These are phyloP conservation scores for Diaporthe eres DNA, from an alignment of 2,329 filamentous ascomycete species.

Conservation along the genomic window DNA sequence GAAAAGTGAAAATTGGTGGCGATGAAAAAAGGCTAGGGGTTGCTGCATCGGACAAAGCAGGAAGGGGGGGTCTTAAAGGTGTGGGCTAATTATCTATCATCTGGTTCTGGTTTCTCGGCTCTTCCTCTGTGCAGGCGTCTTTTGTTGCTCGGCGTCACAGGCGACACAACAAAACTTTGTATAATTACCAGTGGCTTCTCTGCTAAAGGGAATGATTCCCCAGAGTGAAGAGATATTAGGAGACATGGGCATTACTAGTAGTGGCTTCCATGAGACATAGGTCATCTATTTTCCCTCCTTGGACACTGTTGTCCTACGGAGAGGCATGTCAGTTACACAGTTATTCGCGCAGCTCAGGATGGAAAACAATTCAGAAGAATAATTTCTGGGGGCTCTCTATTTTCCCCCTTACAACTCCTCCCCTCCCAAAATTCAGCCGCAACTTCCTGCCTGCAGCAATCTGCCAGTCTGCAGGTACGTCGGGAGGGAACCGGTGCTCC, in stretches of 20 bases:
- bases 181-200: conserved; percentile 31
- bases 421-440: background rate
- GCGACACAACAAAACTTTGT: conserved; percentile 5
- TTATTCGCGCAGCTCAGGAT: background rate
- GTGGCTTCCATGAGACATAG: background rate
- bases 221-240: background rate
- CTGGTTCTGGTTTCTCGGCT: conserved; percentile 1
- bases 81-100: conserved; percentile 17
- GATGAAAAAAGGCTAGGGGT: background rate
- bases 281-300: conserved; percentile 13
- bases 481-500: conserved; percentile 15
- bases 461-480: background rate
- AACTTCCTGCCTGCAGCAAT: background rate
- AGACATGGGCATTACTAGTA: background rate
- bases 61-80: background rate
- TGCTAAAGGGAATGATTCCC: background rate
- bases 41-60: background rate
- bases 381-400: background rate
- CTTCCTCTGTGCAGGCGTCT: conserved; percentile 2
- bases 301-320: background rate
- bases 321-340: conserved; percentile 1
- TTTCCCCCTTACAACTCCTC: background rate
- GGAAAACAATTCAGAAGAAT: conserved; percentile 1
- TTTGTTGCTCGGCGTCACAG: conserved; percentile 10
- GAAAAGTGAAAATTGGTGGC: background rate